Conservation (phyloP, 2,329 filamentous ascomycete species). For the Verticillium longisporum region DNA sequence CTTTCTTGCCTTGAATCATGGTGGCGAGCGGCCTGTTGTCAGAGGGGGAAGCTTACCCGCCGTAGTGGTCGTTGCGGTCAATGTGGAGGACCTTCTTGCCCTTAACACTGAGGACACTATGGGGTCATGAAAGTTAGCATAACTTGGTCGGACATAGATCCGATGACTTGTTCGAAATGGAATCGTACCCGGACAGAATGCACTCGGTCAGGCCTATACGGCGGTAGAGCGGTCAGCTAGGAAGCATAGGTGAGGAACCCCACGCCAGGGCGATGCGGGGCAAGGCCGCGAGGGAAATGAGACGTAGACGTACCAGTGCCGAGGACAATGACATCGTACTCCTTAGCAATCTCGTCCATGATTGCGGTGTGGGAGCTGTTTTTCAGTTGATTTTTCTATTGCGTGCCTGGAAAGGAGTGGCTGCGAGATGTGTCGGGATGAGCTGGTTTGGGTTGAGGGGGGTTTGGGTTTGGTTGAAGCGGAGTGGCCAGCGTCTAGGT, state of each 20-base stretch:
- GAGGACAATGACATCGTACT: conserved; percentile 98
- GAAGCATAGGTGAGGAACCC: conserved; percentile 5
- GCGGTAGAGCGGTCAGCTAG: conserved; percentile 5
- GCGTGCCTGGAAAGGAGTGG: background rate
- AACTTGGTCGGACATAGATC: background rate
- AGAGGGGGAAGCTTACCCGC: conserved; percentile 59
- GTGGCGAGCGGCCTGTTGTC: background rate
- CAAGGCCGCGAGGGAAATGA: conserved; percentile 14
- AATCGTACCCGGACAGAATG: conserved; percentile 84
- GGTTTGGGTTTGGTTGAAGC: background rate
- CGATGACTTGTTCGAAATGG: background rate
- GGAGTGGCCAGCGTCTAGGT: background rate
- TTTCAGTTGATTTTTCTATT: background rate
- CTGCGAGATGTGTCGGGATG: background rate
- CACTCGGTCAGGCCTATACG: conserved; percentile 86
- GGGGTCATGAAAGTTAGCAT: conserved; percentile 5
- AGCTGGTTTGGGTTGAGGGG: background rate
- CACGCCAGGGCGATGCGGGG: conserved; percentile 18
- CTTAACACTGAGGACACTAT: conserved; percentile 91
- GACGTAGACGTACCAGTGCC: conserved; percentile 70
- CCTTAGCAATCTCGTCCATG: conserved; percentile 97
- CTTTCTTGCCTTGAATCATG: conserved; percentile 2
- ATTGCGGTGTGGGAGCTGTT: conserved; percentile 19
- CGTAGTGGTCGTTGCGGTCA: conserved; percentile 96
- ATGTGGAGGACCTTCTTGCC: conserved; percentile 99